Evolutionary conservation across 2,329 filamentous ascomycete genomes (phyloP), one percentile per base, ranked within the genome.

Genomic region (Fusarium drepaniforme): DNA sequence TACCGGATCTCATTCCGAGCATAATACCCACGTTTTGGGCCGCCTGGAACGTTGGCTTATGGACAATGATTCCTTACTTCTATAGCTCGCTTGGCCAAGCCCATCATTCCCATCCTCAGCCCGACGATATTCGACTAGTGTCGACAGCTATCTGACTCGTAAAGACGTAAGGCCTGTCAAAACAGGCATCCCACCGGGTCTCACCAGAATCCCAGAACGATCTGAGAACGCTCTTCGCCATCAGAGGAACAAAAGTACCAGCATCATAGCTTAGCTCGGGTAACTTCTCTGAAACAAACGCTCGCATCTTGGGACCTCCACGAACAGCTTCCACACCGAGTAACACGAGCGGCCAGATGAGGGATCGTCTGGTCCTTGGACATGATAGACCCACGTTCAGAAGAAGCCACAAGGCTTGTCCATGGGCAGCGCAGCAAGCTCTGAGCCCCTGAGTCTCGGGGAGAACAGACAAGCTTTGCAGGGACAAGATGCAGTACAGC

Each of bases 121-220:
- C 25, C 2, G 49, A 4, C 1, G 49, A 53, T 12, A 53, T n/a
- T 9, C 49, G 49, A 12, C 49, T 30, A 1, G 49, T 53, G 11
- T 53, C 49, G 25, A 53, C 49, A 21, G 49, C 49, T 33, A 53
- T 53, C 18, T 53, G 49, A 53, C 49, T 33, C 18, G 49, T 53
- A 33, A 53, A 53, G 3, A 53, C 49, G 5, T 53, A 33, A 4
- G 49, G 49, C 49, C 49, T 53, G 11, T 21, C 49, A 15, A 53
- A 53, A n/a, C 49, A 53, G 25, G 18, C 11, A 53, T 53, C 49
- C 49, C 49, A 53, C 1, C 18, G 49, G 1, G 11, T 53, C 7
- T 53, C 23, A 1, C 49, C 49, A 2, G 49, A 53, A 5, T 33
- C 3, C 49, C 49, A 53, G 28, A 53, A 53, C 4, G 18, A 13